Evolutionary conservation across 495 filamentous ascomycete genomes (phyloP).

Genomic region (Trichoderma erinaceum): DNA sequence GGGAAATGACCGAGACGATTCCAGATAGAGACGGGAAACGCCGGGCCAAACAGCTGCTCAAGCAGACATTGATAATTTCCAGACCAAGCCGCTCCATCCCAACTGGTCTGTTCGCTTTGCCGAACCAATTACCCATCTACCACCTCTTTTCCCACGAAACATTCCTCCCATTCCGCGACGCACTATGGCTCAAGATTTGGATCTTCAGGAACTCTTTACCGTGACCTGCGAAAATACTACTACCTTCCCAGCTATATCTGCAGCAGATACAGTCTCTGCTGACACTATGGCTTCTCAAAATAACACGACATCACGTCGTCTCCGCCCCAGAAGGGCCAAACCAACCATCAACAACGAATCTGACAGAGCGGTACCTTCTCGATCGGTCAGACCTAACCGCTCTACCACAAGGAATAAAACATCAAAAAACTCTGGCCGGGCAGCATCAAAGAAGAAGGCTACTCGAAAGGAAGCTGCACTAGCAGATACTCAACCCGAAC

Average conservation of each 20-base stretch:
- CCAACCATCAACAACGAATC: not conserved
- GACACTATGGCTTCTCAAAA: not conserved
- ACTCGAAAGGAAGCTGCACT: not conserved
- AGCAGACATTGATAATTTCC: not conserved
- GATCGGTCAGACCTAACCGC: not conserved
- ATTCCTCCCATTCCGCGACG: not conserved
- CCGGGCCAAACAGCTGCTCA: not conserved
- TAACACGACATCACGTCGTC: not conserved
- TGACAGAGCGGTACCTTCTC: not conserved
- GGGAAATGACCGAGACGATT: constrained; percentile 3
- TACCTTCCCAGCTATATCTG: not conserved
- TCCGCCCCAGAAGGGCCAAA: constrained; percentile 3
- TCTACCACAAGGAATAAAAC: not conserved
- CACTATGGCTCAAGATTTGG: not conserved
- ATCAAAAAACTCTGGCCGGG: not conserved
- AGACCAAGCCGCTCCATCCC: not conserved
- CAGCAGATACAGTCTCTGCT: not conserved
- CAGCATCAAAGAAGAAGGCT: constrained; percentile 5
- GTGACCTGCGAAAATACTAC: not conserved
- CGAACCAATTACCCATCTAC: not conserved
- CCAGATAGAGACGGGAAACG: constrained; percentile 15
- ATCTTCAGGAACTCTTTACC: not conserved
- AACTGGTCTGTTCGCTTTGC: constrained; percentile 12
- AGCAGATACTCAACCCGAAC: not conserved
- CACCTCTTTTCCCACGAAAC: not conserved